Base-by-base conservation (phyloP, 2,329 filamentous ascomycete genomes). In the Thelonectria olida region DNA sequence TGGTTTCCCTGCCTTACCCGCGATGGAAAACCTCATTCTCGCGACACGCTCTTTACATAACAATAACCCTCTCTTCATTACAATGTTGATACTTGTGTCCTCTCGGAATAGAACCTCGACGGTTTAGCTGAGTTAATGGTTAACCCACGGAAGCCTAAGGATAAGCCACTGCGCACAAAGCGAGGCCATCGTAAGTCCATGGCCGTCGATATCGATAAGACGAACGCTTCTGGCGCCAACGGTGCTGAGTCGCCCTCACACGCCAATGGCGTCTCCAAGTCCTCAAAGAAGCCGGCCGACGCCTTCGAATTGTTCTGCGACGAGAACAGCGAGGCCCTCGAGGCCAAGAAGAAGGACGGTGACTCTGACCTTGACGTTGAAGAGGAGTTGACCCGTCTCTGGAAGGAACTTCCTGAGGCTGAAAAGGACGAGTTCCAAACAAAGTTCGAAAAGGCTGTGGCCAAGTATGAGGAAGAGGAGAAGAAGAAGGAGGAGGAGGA, bases 161-260 rank as follows among this genome's bases (percentile, higher is more conserved):
- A 93, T 72, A 93, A 93, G 77, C 91, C 91, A 27, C 80, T 93
- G 65, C 86, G 91, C 28, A 89, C 87, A 64, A 93, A 93, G 81
- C 86, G 91, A 54, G 88, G 88, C 61, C 89, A 92, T 71, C 81
- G 90, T 54, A 90, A 90, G 76, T 86, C 85, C 34, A 75, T 81
- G 54, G 74, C 82, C 56, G 76, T 78, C 61, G 80, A 79, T 63
- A 71, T 74, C 70, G 84, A 84, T 50, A 80, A 80, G 66, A 75
- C 74, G 55, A 74, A 73, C 41, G 72, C 73, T 22, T 72, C 77
- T 58, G 79, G 75, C n/a, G 53, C 53, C 72, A 82, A 79, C 74
- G 80, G 85, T 69, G 81, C 80, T 59, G 69, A 66, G 66, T 82
- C 62, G 71, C 78, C 82, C 47, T 84, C 83, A 67, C 86, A 84